These are phyloP conservation scores for Trametes cinnabarina DNA, from an alignment of 768 basidiomycete genomes.

Conservation along the genomic window DNA sequence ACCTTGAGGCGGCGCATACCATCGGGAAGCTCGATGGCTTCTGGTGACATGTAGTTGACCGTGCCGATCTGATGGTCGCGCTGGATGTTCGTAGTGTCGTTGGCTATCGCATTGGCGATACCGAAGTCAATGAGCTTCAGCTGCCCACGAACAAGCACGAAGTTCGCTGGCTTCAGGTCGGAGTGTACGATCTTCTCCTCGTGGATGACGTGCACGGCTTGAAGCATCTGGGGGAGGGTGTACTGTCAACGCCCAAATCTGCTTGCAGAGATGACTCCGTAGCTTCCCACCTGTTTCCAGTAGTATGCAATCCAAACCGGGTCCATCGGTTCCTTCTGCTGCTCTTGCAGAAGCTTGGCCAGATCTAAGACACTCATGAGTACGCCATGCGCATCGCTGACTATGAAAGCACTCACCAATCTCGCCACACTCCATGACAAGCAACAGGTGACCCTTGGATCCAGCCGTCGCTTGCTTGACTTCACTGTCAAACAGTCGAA, in stretches of 20 bases:
- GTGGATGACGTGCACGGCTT: conserved; percentile 98
- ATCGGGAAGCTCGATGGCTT: conserved; percentile 87
- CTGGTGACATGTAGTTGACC: conserved; percentile 98
- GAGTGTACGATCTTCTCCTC: conserved; percentile 99
- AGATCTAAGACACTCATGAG: conserved; percentile 50
- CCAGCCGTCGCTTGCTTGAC: conserved; percentile 70
- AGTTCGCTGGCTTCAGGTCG: conserved; percentile 97
- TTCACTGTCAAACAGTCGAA: conserved; percentile 88
- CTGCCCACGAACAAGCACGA: conserved; percentile 91
- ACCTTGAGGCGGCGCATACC: conserved; percentile 91
- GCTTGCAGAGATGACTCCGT: neutral
- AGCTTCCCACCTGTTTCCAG: conserved; percentile 88
- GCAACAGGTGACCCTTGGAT: conserved; percentile 69
- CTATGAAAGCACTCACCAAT: conserved; percentile 38
- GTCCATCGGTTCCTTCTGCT: conserved; percentile 79
- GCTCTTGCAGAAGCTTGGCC: conserved; percentile 77
- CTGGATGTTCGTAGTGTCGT: conserved; percentile 97
- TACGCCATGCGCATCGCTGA: neutral
- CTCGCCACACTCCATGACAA: conserved; percentile 98
- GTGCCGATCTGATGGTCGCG: conserved; percentile 96
- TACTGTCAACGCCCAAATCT: neutral
- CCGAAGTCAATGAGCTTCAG: conserved; percentile 99
- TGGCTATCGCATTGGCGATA: conserved; percentile 98
- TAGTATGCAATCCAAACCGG: conserved; percentile 95
- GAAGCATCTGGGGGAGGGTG: conserved; percentile 72